phyloP scores from a whole-genome alignment of 1,284 basidiomycete genomes.

The Cryptococcus sp. region DNA sequence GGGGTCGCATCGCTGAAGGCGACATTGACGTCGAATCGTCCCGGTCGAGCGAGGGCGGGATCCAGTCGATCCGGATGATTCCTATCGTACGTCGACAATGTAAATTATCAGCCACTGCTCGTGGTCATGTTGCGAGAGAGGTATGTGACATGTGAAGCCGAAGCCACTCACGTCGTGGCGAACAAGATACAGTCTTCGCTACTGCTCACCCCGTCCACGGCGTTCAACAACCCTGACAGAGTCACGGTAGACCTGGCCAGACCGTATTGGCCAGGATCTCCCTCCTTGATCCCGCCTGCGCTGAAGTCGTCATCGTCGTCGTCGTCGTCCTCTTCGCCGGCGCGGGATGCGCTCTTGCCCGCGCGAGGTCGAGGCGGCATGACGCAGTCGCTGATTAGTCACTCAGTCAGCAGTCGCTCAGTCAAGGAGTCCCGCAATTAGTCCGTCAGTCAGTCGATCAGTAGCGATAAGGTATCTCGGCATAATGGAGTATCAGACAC shows the following conservation, averaged over 20 bases:
- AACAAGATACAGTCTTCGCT: conserved; percentile 24
- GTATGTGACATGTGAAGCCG: no score
- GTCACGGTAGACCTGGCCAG: conserved; percentile 30
- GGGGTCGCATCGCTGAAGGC: conserved; percentile 62
- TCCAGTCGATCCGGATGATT: conserved; percentile 39
- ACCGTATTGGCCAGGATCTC: conserved; percentile 9
- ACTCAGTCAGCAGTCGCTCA: no score
- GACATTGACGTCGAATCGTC: conserved; percentile 33
- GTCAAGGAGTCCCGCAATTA: no score
- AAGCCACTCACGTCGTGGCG: conserved; percentile 14
- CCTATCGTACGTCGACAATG: background rate
- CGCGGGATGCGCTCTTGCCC: no score
- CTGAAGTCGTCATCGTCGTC: no score
- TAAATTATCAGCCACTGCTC: background rate
- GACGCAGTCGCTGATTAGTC: no score
- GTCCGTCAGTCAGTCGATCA: no score
- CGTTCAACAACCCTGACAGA: conserved; percentile 37
- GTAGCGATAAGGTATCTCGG: no score
- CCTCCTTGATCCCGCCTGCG: no score
- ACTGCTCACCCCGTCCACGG: conserved; percentile 40
- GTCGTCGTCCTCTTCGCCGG: background rate
- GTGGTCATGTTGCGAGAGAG: no score
- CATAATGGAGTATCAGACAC: background rate
- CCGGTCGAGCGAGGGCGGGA: conserved; percentile 37
- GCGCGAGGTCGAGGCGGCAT: no score